These are phyloP conservation scores for Aspergillus melleus DNA, from an alignment of 2,329 filamentous ascomycete species.

Conservation along the genomic window DNA sequence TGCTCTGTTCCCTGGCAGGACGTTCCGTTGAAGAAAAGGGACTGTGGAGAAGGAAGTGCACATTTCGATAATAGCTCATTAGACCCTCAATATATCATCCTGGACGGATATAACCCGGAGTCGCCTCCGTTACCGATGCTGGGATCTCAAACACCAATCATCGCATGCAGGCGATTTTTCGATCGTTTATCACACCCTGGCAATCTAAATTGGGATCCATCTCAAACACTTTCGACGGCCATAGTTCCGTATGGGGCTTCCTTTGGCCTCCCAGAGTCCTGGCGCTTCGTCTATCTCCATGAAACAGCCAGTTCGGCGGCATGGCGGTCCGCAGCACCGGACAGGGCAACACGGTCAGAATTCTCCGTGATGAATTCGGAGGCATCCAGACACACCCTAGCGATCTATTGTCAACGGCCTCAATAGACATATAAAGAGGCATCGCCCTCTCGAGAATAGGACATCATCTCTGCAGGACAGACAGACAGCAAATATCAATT, in stretches of 20 bases:
- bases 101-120: not conserved
- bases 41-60: not conserved
- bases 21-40: not conserved
- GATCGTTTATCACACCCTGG: not conserved
- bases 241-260: not conserved
- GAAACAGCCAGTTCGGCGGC: conserved; percentile 18
- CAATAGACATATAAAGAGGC: conserved; percentile 23
- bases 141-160: not conserved
- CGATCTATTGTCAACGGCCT: not conserved
- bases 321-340: conserved; percentile 17
- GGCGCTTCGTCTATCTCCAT: conserved; percentile 7
- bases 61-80: not conserved
- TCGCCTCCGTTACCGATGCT: not conserved
- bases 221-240: not conserved
- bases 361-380: conserved; percentile 9
- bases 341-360: not conserved
- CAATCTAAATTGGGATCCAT: not conserved
- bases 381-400: not conserved
- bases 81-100: not conserved
- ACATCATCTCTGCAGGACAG: conserved; percentile 30
- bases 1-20: not conserved
- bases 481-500: conserved; percentile 13
- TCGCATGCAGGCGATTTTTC: not conserved
- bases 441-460: not conserved
- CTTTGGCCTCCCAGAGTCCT: conserved; percentile 1